phyloP scores from a whole-genome alignment of 768 basidiomycete species.

The Grammothele lineata region DNA sequence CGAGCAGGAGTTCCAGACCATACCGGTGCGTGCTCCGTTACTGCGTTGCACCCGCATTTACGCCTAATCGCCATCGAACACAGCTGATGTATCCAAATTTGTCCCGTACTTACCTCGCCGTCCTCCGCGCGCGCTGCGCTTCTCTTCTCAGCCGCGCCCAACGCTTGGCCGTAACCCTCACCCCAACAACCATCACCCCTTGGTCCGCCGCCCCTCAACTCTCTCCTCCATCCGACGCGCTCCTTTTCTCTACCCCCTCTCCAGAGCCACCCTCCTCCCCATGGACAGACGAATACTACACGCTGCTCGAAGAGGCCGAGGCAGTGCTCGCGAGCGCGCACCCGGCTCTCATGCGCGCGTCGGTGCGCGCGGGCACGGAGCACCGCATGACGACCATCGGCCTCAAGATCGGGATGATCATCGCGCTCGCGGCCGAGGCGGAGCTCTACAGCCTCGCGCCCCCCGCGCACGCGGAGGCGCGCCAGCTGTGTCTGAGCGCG shows the following conservation, averaged over 20 bases:
- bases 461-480: not conserved
- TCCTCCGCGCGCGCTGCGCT: not conserved
- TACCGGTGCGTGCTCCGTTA: not conserved
- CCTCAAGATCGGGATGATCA: not conserved
- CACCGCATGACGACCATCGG: not conserved
- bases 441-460: not conserved
- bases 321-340: not conserved
- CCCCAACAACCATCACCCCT: not conserved
- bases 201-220: not conserved
- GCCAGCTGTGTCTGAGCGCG: not conserved
- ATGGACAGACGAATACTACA: not conserved
- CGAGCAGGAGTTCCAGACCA: not conserved
- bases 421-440: not conserved
- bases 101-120: not conserved
- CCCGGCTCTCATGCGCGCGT: not conserved
- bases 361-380: not conserved
- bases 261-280: too few relatives aligned
- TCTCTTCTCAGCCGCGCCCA: not conserved
- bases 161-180: not conserved
- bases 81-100: not conserved
- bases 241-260: not conserved
- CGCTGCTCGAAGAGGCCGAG: not conserved
- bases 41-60: too few relatives aligned
- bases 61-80: not conserved
- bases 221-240: too few relatives aligned